Evolutionary conservation across 768 basidiomycete genomes (phyloP).

Genomic region (Austroboletus festivus): DNA sequence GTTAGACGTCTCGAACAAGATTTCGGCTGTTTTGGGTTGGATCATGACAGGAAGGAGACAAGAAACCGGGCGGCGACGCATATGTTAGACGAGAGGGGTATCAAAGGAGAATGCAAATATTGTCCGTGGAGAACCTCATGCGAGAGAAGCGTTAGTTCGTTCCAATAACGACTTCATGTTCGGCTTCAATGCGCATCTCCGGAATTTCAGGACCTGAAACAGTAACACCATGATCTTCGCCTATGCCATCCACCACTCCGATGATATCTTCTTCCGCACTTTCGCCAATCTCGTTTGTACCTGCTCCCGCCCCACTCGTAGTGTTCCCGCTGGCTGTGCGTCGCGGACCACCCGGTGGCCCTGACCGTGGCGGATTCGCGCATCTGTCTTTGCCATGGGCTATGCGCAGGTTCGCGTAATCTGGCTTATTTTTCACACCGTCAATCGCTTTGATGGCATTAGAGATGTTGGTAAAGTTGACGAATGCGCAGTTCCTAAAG

Average conservation of each 20-base stretch:
- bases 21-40: conserved; percentile 33
- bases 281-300: conserved; percentile 17
- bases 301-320: conserved; percentile 11
- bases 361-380: conserved; percentile 86
- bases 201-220: conserved; percentile 29
- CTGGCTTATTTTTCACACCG: conserved; percentile 85
- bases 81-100: conserved; percentile 27
- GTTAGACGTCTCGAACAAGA: conserved; percentile 30
- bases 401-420: conserved; percentile 86
- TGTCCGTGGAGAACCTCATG: conserved; percentile 20
- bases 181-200: conserved; percentile 45
- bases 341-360: conserved; percentile 66
- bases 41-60: conserved; percentile 19
- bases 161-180: conserved; percentile 25
- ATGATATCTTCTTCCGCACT: conserved; percentile 23
- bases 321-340: conserved; percentile 45
- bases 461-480: conserved; percentile 92
- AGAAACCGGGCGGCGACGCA: conserved; percentile 24
- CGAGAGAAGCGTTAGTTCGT: conserved; percentile 18
- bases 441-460: conserved; percentile 99
- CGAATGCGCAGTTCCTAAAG: conserved; percentile 87
- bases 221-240: conserved; percentile 23
- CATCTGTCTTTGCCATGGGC: conserved; percentile 96
- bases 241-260: conserved; percentile 20
- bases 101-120: conserved; percentile 30